These are phyloP conservation scores for Colletotrichum camelliae DNA, from an alignment of 2,329 filamentous ascomycete species.

Conservation along the genomic window DNA sequence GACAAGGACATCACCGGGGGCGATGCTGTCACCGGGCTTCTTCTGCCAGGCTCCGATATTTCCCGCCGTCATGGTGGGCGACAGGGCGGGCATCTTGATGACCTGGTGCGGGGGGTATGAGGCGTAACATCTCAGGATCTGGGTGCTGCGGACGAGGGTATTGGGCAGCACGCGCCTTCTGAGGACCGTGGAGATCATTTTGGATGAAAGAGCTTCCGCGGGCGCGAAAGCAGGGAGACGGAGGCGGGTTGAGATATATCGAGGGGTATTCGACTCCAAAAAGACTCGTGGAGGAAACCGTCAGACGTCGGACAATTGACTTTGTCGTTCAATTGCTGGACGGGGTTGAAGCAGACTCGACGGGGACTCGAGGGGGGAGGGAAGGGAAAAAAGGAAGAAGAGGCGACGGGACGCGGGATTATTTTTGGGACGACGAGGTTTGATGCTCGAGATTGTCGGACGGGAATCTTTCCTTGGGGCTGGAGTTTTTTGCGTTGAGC, in stretches of 20 bases:
- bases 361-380: conserved; percentile 21
- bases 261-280: neutral
- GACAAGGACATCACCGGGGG: conserved; percentile 92
- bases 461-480: conserved; percentile 42
- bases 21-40: conserved; percentile 86
- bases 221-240: conserved; percentile 15
- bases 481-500: conserved; percentile 49
- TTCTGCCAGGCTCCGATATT: conserved; percentile 99
- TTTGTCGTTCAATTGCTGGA: conserved; percentile 11
- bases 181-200: conserved; percentile 68
- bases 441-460: conserved; percentile 31
- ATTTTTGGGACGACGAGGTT: conserved; percentile 31
- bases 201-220: conserved; percentile 28
- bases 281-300: neutral
- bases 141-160: conserved; percentile 56
- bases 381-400: neutral
- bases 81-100: conserved; percentile 97
- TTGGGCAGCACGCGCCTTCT: conserved; percentile 66
- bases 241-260: neutral
- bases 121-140: conserved; percentile 70
- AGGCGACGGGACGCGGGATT: conserved; percentile 30
- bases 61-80: conserved; percentile 95
- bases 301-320: conserved; percentile 20
- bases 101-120: conserved; percentile 94
- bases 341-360: conserved; percentile 23